These are phyloP conservation scores for Botrytis galanthina DNA, from an alignment of 2,329 filamentous ascomycete species.

Conservation along the genomic window DNA sequence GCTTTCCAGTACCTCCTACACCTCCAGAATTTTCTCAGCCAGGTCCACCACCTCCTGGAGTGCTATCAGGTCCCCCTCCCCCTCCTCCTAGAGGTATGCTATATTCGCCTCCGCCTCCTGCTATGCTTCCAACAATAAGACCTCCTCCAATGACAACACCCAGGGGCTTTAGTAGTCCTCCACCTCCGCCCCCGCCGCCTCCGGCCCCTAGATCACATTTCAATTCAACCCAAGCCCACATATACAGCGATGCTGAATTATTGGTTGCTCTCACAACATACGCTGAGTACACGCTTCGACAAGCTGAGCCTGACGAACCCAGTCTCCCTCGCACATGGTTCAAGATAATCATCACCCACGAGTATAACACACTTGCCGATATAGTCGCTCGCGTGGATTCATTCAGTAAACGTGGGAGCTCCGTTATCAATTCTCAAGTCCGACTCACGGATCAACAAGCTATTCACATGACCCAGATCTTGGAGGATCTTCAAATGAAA, in stretches of 20 bases:
- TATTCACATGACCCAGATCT: conserved; percentile 27
- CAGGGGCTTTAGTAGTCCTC: neutral
- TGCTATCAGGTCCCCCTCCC: neutral
- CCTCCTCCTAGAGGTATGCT: neutral
- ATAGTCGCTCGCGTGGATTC: conserved; percentile 21
- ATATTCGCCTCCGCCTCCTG: neutral
- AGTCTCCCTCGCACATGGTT: conserved; percentile 21
- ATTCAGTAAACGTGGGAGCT: conserved; percentile 21
- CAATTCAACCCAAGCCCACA: conserved; percentile 16
- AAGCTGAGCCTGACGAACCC: conserved; percentile 1
- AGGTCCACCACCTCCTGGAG: neutral
- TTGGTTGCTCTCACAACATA: conserved; percentile 27
- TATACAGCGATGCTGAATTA: conserved; percentile 23
- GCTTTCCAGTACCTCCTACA: neutral
- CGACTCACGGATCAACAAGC: conserved; percentile 29
- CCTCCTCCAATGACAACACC: neutral
- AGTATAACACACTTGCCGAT: conserved; percentile 11
- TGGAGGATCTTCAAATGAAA: conserved; percentile 26
- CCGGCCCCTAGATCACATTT: neutral
- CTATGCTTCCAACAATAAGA: neutral
- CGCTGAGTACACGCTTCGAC: conserved; percentile 28
- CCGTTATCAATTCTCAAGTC: conserved; percentile 27
- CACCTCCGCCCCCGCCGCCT: neutral
- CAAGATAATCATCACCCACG: conserved; percentile 24
- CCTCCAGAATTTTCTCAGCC: neutral